These are phyloP conservation scores for Ceratorhiza oryzae-sativae DNA, from an alignment of 1,284 basidiomycete genomes.

Conservation along the genomic window DNA sequence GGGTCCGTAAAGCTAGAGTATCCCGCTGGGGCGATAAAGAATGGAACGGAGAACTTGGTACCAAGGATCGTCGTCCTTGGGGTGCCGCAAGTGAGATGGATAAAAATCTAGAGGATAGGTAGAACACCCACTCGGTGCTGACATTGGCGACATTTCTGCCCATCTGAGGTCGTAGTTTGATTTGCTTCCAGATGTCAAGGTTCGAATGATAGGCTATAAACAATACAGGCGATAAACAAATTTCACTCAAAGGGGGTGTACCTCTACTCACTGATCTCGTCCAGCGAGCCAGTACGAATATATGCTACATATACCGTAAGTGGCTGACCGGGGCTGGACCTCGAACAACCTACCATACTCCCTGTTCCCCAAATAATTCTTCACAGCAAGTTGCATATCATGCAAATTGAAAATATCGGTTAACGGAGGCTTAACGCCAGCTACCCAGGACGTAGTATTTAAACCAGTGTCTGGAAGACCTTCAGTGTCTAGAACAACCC, in stretches of 20 bases:
- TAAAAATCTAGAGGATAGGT: background rate
- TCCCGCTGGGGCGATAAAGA: conserved; percentile 27
- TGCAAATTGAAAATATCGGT: conserved; percentile 31
- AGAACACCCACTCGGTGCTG: conserved; percentile 13
- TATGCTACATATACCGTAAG: background rate
- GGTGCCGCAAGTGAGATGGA: background rate
- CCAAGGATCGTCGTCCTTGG: conserved; percentile 15
- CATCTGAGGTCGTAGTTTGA: conserved; percentile 1
- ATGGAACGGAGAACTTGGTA: conserved; percentile 15
- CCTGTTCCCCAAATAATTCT: conserved; percentile 9
- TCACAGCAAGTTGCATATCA: conserved; percentile 29
- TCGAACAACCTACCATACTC: conserved; percentile 1
- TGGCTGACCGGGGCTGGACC: no score
- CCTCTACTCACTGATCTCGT: conserved; percentile 4
- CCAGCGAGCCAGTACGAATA: conserved; percentile 21
- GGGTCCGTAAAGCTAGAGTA: conserved; percentile 21
- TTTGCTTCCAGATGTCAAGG: conserved; percentile 22
- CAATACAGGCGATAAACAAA: background rate
- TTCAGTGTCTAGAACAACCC: conserved; percentile 18
- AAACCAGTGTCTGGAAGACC: conserved; percentile 24
- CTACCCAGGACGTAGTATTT: conserved; percentile 17
- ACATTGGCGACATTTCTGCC: conserved; percentile 9
- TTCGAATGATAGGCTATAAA: conserved; percentile 15
- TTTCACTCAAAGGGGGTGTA: background rate
- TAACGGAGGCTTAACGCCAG: conserved; percentile 21